Evolutionary conservation across 495 filamentous ascomycete species (phyloP).

Genomic region (Trypethelium eluteriae): DNA sequence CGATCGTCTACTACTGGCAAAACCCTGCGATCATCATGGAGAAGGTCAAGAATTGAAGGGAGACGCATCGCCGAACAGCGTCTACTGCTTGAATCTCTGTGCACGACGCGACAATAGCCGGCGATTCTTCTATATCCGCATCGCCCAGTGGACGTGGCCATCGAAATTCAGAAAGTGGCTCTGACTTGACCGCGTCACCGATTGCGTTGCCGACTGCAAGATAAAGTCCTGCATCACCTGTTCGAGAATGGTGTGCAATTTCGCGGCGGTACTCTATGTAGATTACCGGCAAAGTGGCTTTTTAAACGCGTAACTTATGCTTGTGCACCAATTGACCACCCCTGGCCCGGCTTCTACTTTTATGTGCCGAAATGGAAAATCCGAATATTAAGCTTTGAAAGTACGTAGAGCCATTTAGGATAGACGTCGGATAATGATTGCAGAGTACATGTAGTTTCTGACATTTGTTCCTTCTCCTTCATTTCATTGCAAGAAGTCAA

Average conservation of each 20-base stretch:
- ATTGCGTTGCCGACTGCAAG: not conserved
- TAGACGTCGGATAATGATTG: too few species aligned
- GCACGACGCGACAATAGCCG: too few species aligned
- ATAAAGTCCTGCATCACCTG: not conserved
- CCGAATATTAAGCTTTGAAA: too few species aligned
- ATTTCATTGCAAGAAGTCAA: too few species aligned
- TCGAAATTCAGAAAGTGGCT: not conserved
- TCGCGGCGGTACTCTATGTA: not conserved
- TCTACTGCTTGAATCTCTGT: too few species aligned
- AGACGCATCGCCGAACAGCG: too few species aligned
- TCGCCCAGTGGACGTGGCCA: too few species aligned
- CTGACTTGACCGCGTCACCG: not conserved
- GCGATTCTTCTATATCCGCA: too few species aligned
- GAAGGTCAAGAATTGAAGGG: too few species aligned
- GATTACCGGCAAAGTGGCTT: not conserved
- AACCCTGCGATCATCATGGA: not conserved
- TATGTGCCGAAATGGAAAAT: not conserved
- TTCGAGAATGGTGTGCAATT: not conserved
- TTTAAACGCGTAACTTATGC: not conserved
- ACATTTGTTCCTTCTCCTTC: too few species aligned
- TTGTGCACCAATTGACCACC: not conserved
- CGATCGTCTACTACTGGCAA: not conserved
- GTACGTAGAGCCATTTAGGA: too few species aligned
- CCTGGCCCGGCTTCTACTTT: not conserved
- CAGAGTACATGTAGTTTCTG: too few species aligned